Evolutionary conservation across 495 filamentous ascomycete genomes (phyloP).

Genomic region (Xylaria nigripes): DNA sequence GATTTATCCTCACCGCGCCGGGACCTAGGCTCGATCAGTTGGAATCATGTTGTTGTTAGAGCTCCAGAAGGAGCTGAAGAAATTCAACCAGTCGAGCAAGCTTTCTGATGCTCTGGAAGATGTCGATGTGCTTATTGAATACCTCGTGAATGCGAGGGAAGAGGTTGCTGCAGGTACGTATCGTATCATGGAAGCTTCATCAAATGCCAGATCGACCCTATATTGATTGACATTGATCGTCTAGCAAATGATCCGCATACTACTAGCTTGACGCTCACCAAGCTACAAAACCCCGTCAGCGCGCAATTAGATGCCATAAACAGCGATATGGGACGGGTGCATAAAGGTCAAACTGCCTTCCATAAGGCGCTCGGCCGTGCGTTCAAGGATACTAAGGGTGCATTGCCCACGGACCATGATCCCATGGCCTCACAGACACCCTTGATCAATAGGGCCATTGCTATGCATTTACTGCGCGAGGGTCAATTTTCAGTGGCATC

Average conservation of each 20-base stretch:
- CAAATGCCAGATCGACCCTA: not conserved
- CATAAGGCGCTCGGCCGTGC: slow-evolving; percentile 74
- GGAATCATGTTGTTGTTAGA: slow-evolving; percentile 20
- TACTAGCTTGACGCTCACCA: slow-evolving; percentile 63
- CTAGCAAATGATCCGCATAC: slow-evolving; percentile 55
- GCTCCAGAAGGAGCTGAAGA: slow-evolving; percentile 64
- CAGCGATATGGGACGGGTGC: slow-evolving; percentile 69
- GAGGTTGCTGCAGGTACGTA: slow-evolving; percentile 64
- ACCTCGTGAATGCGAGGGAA: slow-evolving; percentile 63
- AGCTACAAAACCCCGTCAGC: slow-evolving; percentile 75
- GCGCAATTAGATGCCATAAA: slow-evolving; percentile 68
- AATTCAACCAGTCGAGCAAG: slow-evolving; percentile 60
- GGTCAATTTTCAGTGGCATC: slow-evolving; percentile 83
- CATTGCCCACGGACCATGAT: slow-evolving; percentile 74
- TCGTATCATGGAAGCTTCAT: not conserved
- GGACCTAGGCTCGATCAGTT: not conserved
- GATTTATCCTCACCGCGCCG: not conserved
- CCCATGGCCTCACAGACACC: slow-evolving; percentile 64
- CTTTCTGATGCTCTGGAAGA: slow-evolving; percentile 62
- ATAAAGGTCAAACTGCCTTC: slow-evolving; percentile 70
- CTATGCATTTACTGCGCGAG: slow-evolving; percentile 92
- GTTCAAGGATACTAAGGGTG: slow-evolving; percentile 27
- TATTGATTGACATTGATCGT: not conserved
- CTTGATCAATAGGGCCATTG: slow-evolving; percentile 85
- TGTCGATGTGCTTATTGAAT: slow-evolving; percentile 72